Evolutionary conservation across 352 stramenopile species (phyloP).

Genomic region (Phytophthora colocasiae): DNA sequence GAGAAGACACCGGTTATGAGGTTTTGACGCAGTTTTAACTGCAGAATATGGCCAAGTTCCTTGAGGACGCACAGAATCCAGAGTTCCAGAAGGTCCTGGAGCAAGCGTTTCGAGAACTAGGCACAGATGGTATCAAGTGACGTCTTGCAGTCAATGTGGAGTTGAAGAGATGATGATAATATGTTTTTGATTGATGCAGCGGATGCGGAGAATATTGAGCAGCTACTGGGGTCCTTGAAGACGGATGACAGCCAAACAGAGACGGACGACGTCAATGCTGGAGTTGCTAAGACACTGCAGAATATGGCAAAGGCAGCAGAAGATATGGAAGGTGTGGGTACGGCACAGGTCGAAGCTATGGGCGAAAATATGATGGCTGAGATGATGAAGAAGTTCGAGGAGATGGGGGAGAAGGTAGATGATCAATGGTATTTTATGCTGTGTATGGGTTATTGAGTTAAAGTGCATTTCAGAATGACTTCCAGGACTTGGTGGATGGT

Average conservation of each 20-base stretch:
- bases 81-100: constrained; percentile 89
- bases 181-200: constrained; percentile 27
- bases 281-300: constrained; percentile 89
- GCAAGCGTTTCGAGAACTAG: constrained; percentile 88
- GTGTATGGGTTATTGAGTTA: constrained; percentile 1
- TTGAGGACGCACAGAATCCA: constrained; percentile 86
- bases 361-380: constrained; percentile 96
- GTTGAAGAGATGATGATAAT: constrained; percentile 7
- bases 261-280: constrained; percentile 80
- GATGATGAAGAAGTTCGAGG: constrained; percentile 97
- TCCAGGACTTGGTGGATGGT: constrained; percentile 95
- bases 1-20: not conserved
- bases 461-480: constrained; percentile 64
- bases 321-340: constrained; percentile 87
- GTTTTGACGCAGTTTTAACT: constrained; percentile 11
- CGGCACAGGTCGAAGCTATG: constrained; percentile 87
- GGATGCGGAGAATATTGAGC: constrained; percentile 73
- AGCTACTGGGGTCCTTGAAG: constrained; percentile 72
- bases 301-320: constrained; percentile 90
- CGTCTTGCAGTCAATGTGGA: not conserved
- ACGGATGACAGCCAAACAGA: constrained; percentile 47
- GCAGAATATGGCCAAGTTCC: constrained; percentile 87
- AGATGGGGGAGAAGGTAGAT: constrained; percentile 93
- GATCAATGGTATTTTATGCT: not conserved
- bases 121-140: constrained; percentile 54